Evolutionary conservation across 306 rosid species (phyloP).

Genomic region (Dryas drummondii): DNA sequence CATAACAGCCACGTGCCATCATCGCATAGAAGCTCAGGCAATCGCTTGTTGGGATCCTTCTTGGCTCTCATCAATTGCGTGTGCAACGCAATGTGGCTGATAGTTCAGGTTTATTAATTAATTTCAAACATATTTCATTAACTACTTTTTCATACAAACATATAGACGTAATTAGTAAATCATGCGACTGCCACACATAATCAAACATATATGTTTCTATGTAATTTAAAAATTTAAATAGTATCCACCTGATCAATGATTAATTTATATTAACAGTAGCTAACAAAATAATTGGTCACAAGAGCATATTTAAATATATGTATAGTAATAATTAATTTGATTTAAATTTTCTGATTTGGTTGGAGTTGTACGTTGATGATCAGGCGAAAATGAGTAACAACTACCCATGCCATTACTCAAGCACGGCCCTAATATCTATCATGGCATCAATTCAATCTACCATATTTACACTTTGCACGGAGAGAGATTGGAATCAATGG

Average conservation of each 20-base stretch:
- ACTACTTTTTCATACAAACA: too few species aligned
- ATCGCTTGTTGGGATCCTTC: constrained; percentile 20
- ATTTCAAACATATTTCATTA: too few species aligned
- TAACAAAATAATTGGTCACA: too few species aligned
- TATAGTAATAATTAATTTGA: too few species aligned
- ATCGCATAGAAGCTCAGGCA: not conserved
- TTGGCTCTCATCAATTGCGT: constrained; percentile 14
- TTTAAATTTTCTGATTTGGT: not conserved
- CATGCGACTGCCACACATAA: too few species aligned
- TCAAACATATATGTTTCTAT: too few species aligned
- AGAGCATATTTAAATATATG: too few species aligned
- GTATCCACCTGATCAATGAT: too few species aligned
- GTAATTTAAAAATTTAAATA: too few species aligned
- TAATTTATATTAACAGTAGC: too few species aligned
- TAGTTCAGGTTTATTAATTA: constrained; percentile 28
- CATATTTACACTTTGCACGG: constrained; percentile 39
- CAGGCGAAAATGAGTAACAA: constrained; percentile 60
- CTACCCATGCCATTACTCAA: constrained; percentile 44
- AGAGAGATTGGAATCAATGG: constrained; percentile 59
- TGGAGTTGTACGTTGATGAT: not conserved
- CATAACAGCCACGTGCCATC: not conserved
- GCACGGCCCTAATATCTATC: constrained; percentile 51
- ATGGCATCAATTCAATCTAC: constrained; percentile 45
- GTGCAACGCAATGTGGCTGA: constrained; percentile 33
- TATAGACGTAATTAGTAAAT: too few species aligned